Evolutionary conservation across 768 basidiomycete species (phyloP).

Genomic region (Paxillus rubicundulus): DNA sequence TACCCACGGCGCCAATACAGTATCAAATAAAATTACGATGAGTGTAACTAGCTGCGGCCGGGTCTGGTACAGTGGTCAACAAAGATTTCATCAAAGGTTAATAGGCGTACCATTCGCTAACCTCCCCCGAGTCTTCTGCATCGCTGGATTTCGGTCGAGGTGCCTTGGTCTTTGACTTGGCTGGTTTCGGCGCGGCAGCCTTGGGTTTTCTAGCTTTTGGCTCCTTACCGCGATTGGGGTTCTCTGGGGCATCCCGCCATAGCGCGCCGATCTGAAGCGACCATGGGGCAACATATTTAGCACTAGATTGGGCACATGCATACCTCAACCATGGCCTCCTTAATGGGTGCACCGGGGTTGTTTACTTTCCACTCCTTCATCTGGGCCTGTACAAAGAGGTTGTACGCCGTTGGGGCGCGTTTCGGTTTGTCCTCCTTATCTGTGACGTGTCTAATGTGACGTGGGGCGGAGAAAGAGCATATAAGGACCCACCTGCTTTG

Average conservation of each 20-base stretch:
- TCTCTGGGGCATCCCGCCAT: constrained; percentile 61
- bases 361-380: constrained; percentile 58
- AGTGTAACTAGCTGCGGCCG: background rate
- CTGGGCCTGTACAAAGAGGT: constrained; percentile 52
- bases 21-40: constrained; percentile 6
- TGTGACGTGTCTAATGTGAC: constrained; percentile 1
- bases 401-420: constrained; percentile 58
- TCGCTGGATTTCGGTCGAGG: constrained; percentile 20
- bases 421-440: constrained; percentile 50
- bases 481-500: constrained; percentile 33
- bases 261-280: constrained; percentile 47
- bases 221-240: constrained; percentile 59
- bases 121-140: constrained; percentile 21
- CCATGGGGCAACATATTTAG: constrained; percentile 5
- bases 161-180: constrained; percentile 11
- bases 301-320: constrained; percentile 8
- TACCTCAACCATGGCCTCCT: constrained; percentile 53
- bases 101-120: constrained; percentile 17
- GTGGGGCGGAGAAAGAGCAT: background rate
- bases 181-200: constrained; percentile 21
- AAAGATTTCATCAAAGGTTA: background rate
- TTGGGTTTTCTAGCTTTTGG: constrained; percentile 47
- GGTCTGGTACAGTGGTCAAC: constrained; percentile 1
- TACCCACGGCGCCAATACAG: constrained; percentile 7
- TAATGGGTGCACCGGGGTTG: constrained; percentile 45